Conservation (phyloP, 2,329 filamentous ascomycete genomes). For the Thermoascus crustaceus region DNA sequence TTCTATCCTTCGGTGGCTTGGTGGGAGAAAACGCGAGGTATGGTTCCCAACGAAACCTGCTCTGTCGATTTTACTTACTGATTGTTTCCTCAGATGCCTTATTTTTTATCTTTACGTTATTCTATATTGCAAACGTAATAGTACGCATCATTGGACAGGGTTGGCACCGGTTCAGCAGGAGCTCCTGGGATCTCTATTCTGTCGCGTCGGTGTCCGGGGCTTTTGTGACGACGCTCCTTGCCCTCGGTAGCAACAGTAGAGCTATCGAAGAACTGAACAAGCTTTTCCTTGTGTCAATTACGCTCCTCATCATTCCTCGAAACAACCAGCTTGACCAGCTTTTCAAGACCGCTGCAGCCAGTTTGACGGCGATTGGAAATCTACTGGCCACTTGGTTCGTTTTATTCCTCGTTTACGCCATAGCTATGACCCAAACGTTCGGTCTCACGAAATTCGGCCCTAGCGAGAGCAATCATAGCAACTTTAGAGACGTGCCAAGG, state of each 20-base stretch:
- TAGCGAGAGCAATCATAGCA: conserved; percentile 68
- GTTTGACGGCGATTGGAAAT: conserved; percentile 82
- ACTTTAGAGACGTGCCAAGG: conserved; percentile 90
- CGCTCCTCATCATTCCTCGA: conserved; percentile 82
- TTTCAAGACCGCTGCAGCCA: conserved; percentile 96
- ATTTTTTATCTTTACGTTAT: conserved; percentile 71
- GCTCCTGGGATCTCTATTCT: conserved; percentile 92
- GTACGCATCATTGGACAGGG: conserved; percentile 82
- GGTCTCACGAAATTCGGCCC: conserved; percentile 81
- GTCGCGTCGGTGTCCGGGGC: conserved; percentile 71
- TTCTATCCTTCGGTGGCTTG: conserved; percentile 65
- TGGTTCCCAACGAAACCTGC: conserved; percentile 8
- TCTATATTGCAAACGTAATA: conserved; percentile 74
- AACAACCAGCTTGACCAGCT: conserved; percentile 97
- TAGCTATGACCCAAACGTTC: conserved; percentile 91
- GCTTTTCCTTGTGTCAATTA: conserved; percentile 82
- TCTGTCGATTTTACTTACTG: conserved; percentile 14
- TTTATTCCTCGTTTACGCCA: conserved; percentile 90
- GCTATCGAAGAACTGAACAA: conserved; percentile 82
- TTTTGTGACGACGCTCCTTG: conserved; percentile 71
- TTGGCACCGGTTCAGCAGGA: conserved; percentile 84
- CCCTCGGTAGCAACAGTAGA: conserved; percentile 50
- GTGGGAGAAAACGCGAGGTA: conserved; percentile 62
- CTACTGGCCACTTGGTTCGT: conserved; percentile 95
- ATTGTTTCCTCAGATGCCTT: conserved; percentile 48